Evolutionary conservation across 2,329 filamentous ascomycete genomes (phyloP), one percentile per base, ranked within the genome.

Genomic region (Waltergamsia citrina): DNA sequence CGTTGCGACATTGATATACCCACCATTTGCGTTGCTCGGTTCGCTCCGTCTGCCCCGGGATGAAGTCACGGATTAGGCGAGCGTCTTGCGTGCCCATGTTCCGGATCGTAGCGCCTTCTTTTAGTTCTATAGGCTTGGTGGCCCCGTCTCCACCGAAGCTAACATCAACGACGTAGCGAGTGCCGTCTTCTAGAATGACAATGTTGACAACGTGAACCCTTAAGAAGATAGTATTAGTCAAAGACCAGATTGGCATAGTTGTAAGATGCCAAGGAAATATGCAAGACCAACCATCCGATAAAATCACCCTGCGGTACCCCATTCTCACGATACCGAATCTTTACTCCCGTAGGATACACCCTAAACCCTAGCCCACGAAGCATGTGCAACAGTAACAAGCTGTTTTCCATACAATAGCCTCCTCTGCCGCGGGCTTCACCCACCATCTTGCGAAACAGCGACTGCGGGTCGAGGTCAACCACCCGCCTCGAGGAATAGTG

Each of bases 111-210:
- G 54, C 47, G 8, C 54, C 54, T 11, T 65, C 54, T 15, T 60
- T 48, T 2, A 84, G 54, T 2, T 65, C 66, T 24, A 83, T 52
- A 6, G 78, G 77, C 12, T 56, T 53, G 2, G 70, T 78, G 3
- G 75, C 62, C 7, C 72, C 71, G 44, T 78, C 71, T 15, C 71
- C 72, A 30, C 79, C 79, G 46, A 83, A 83, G 5, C 68, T 74
- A 9, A 78, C 71, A 48, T 84, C 80, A 8, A 74, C 51, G 46
- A 69, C 55, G 52, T 68, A 78, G 37, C 61, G 57, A 19, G 62
- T 61, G 25, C 58, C 59, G 6, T 60, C 54, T 3, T 60, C 48
- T 22, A 83, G 57, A 2, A 63, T 69, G 27, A 80, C 65, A 34
- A 81, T 72, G 43, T 75, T 70, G 29, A 80, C 62, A 47, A 81